These are phyloP conservation scores for Trichophyton equinum DNA, from an alignment of 2,329 filamentous ascomycete genomes.

Conservation along the genomic window DNA sequence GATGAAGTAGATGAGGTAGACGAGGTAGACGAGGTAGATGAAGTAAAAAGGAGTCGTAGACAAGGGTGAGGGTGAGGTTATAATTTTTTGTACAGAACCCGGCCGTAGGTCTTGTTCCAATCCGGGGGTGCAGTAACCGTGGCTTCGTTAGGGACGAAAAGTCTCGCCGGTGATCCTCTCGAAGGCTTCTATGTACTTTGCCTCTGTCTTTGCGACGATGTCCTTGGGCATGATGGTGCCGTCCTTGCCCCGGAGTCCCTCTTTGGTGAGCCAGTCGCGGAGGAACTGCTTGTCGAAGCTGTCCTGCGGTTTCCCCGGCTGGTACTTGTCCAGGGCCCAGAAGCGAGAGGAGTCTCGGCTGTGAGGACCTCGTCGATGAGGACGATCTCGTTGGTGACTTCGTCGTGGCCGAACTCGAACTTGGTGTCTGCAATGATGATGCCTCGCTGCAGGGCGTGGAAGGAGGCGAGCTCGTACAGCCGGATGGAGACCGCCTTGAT, in stretches of 20 bases:
- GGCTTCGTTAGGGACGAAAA: slow-evolving; percentile 5
- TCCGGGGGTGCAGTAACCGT: neutral
- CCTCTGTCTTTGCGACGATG: slow-evolving; percentile 53
- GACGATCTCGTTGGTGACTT: slow-evolving; percentile 53
- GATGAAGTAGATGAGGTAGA: neutral
- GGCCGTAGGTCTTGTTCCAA: slow-evolving; percentile 4
- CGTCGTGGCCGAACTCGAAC: slow-evolving; percentile 62
- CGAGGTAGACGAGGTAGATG: neutral
- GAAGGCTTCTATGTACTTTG: slow-evolving; percentile 66
- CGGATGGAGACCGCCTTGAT: slow-evolving; percentile 54
- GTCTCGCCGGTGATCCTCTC: slow-evolving; percentile 51
- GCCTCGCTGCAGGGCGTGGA: slow-evolving; percentile 39
- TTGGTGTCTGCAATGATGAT: slow-evolving; percentile 70
- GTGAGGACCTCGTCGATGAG: slow-evolving; percentile 78
- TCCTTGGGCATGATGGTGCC: slow-evolving; percentile 61
- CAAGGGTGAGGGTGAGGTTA: neutral
- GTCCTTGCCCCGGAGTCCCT: slow-evolving; percentile 63
- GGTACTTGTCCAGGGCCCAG: slow-evolving; percentile 65
- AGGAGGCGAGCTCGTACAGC: slow-evolving; percentile 46
- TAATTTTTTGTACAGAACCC: slow-evolving; percentile 10
- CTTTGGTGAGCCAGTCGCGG: slow-evolving; percentile 64
- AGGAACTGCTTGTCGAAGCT: slow-evolving; percentile 85
- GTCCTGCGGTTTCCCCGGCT: slow-evolving; percentile 59
- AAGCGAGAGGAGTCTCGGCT: slow-evolving; percentile 72
- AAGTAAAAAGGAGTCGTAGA: neutral